phyloP scores from a whole-genome alignment of 495 filamentous ascomycete species.

The Lindgomyces ingoldianus region DNA sequence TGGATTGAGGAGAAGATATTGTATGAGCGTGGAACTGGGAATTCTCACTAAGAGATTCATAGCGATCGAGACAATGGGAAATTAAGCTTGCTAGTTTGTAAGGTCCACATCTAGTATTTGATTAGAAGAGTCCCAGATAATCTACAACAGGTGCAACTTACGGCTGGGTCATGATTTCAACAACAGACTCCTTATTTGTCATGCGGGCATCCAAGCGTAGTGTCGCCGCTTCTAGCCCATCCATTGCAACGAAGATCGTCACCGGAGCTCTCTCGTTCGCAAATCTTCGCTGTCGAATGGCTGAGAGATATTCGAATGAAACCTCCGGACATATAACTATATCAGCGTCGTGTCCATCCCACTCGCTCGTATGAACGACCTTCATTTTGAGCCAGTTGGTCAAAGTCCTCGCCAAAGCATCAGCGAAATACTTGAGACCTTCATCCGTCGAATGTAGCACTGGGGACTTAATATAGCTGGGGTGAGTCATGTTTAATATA shows the following conservation, averaged over 20 bases:
- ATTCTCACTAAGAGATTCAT: constrained; percentile 18
- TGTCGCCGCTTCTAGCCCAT: constrained; percentile 23
- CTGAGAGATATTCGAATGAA: constrained; percentile 24
- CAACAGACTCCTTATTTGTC: constrained; percentile 21
- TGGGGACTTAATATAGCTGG: no score
- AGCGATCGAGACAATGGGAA: constrained; percentile 25
- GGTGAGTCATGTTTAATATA: background rate
- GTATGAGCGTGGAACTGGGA: background rate
- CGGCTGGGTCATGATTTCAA: constrained; percentile 30
- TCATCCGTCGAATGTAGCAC: background rate
- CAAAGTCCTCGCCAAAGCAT: constrained; percentile 4
- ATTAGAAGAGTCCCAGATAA: background rate
- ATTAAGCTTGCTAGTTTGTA: constrained; percentile 25
- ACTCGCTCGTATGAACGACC: constrained; percentile 12
- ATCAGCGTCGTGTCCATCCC: constrained; percentile 14
- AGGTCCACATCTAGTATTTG: constrained; percentile 14
- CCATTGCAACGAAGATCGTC: constrained; percentile 30
- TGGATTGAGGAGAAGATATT: background rate
- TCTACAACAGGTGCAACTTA: constrained; percentile 3
- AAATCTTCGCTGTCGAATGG: constrained; percentile 3
- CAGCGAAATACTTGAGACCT: background rate
- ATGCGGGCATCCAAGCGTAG: constrained; percentile 25
- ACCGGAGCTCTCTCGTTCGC: constrained; percentile 1
- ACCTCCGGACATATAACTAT: constrained; percentile 28
- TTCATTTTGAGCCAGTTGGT: constrained; percentile 14